Evolutionary conservation across 305 asterid genomes (phyloP).

Genomic region (Striga hermonthica): DNA sequence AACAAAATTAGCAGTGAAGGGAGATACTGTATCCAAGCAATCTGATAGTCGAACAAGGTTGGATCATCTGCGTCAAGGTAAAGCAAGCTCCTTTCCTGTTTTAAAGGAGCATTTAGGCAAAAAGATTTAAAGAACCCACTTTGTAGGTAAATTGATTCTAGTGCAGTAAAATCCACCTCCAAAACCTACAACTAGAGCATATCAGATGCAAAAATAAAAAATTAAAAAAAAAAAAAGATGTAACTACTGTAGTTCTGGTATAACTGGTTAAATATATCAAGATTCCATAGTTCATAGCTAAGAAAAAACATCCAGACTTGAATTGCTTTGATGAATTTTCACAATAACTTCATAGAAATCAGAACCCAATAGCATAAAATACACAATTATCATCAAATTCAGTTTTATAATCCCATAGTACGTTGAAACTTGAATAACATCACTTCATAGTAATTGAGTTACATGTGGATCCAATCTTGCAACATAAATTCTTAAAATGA

Average conservation of each 20-base stretch:
- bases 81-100: slow-evolving; percentile 53
- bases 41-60: slow-evolving; percentile 48
- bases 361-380: slow-evolving; percentile 12
- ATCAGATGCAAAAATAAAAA: neutral
- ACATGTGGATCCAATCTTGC: slow-evolving; percentile 15
- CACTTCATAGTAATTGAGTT: neutral
- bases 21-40: slow-evolving; percentile 66
- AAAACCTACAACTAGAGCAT: neutral
- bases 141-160: slow-evolving; percentile 16
- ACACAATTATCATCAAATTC: neutral
- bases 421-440: neutral
- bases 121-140: slow-evolving; percentile 8
- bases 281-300: neutral
- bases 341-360: neutral
- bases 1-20: slow-evolving; percentile 62
- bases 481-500: slow-evolving; percentile 23
- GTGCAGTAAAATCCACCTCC: slow-evolving; percentile 21
- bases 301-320: slow-evolving; percentile 3
- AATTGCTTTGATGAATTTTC: slow-evolving; percentile 5
- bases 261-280: neutral
- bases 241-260: slow-evolving; percentile 14
- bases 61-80: slow-evolving; percentile 48
- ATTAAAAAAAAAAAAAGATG: neutral
- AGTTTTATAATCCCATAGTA: neutral
- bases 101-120: slow-evolving; percentile 28